Percentiles rank a stretch among this genome's conserved stretches.
Evolutionary conservation across 2,329 filamentous ascomycete genomes (phyloP).

Genomic region (Ceratocystis eucalypticola): DNA sequence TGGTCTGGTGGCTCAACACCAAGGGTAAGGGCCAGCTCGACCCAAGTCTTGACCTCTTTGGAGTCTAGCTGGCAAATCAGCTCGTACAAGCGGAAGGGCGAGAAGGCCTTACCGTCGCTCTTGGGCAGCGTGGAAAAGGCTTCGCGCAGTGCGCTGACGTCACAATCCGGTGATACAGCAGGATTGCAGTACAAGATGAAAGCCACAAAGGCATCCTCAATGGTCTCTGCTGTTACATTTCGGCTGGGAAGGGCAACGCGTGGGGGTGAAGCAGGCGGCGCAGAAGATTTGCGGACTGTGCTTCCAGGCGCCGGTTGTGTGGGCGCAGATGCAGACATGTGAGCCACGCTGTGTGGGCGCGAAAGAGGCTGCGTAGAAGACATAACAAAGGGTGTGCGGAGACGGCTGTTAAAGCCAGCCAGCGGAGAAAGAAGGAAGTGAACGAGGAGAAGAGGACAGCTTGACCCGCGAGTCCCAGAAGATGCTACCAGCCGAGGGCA

Average conservation of each 20-base stretch:
- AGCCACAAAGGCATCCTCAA: constrained; percentile 68
- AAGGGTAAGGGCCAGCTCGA: constrained; percentile 70
- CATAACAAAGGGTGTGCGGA: too few species aligned
- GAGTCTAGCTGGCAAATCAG: constrained; percentile 65
- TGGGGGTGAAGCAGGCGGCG: not conserved
- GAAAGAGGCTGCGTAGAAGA: not conserved
- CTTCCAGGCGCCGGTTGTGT: not conserved
- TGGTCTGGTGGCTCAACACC: constrained; percentile 74
- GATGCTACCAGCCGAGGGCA: too few species aligned
- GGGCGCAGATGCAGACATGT: not conserved
- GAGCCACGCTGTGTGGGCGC: not conserved
- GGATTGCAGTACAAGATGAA: constrained; percentile 92
- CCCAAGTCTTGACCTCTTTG: constrained; percentile 87
- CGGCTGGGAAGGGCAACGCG: constrained; percentile 18
- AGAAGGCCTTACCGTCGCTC: constrained; percentile 78
- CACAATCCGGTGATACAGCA: constrained; percentile 49
- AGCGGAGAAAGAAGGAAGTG: too few species aligned
- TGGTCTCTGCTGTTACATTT: constrained; percentile 51
- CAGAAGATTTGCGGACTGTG: not conserved
- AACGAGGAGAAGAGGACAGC: too few species aligned
- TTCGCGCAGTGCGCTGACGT: constrained; percentile 58
- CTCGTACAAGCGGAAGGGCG: constrained; percentile 60
- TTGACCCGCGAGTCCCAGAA: too few species aligned
- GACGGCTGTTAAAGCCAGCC: too few species aligned
- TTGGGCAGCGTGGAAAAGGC: constrained; percentile 69